These are phyloP conservation scores for Entophlyctis luteolus DNA, from an alignment of 192 early-diverging fungal genomes.

Conservation along the genomic window DNA sequence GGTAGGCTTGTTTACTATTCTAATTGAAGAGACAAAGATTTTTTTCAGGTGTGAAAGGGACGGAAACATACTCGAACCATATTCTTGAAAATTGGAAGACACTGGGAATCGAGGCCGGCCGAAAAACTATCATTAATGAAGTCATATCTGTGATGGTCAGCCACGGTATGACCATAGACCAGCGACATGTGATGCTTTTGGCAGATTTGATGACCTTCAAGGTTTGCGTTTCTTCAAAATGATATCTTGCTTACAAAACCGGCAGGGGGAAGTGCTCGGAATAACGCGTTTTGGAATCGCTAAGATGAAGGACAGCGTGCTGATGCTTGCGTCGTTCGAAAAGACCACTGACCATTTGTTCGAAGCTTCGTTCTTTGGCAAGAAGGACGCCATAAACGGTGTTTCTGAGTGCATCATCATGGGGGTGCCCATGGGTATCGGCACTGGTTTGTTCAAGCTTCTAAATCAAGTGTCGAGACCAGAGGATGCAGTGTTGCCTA, in stretches of 20 bases:
- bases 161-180: conserved; percentile 93
- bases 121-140: conserved; percentile 84
- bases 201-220: conserved; percentile 98
- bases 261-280: conserved; percentile 90
- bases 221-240: conserved; percentile 36
- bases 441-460: conserved; percentile 94
- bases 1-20: conserved; percentile 44
- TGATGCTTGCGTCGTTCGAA: conserved; percentile 99
- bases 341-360: conserved; percentile 99
- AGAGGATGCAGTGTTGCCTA: conserved; percentile 5
- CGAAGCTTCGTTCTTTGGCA: conserved; percentile 93
- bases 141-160: conserved; percentile 77
- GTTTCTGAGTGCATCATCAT: conserved; percentile 99
- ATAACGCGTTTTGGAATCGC: conserved; percentile 98
- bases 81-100: conserved; percentile 86
- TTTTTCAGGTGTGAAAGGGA: conserved; percentile 64
- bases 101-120: conserved; percentile 95
- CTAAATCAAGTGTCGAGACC: conserved; percentile 33
- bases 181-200: conserved; percentile 91
- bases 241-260: conserved; percentile 10
- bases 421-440: conserved; percentile 96
- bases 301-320: conserved; percentile 98
- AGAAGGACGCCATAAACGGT: conserved; percentile 88
- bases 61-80: conserved; percentile 78
- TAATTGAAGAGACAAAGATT: neutral